Evolutionary conservation across 345 rosid species (phyloP), one percentile per base, ranked within the genome.

Genomic region (Citrus hindsii): DNA sequence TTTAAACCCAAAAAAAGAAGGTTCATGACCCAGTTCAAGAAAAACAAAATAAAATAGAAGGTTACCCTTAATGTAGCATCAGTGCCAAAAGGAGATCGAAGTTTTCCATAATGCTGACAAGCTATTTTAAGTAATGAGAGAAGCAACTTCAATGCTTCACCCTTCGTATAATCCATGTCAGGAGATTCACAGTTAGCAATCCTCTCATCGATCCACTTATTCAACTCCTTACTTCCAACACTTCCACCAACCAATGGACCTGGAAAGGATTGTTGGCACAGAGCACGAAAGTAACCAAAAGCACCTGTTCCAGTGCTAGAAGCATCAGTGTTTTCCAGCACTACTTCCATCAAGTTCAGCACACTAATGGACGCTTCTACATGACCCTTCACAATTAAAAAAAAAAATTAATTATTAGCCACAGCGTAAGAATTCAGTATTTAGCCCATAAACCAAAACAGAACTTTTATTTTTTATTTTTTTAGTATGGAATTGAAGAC

Each of bases 201-300:
- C 84, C 94, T 89, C 83, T 94, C 98, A 85, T 94, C 99, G 71
- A 94, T 85, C 99, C 99, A 97, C 87, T 90, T 97, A 82, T 92
- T 81, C 84, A 97, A 87, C 71, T 97, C 99, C 84, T 93, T 94
- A 82, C 80, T 91, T 79, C 98, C 95, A 77, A 81, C 94, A 90
- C 79, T 91, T 69, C 99, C 99, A 67, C 98, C 98, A 83, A 90
- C 93, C 90, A 97, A 85, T 32, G 99, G 99, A 81, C 98, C 98
- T 40, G 98, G 93, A 87, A 93, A 90, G 67, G 92, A 84, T 79
- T 92, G 92, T 81, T 92, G 92, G 87, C 88, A 83, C 67, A 97
- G 86, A 80, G 93, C 82, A 84, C 55, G 88, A 51, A 94, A 88
- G 87, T 97, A 97, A 84, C 85, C 85, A 80, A 78, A 86, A 55